Percentiles rank a stretch among this genome's conserved stretches.
These are phyloP conservation scores for Panellus pusillus DNA, from an alignment of 768 basidiomycete species.

Conservation along the genomic window DNA sequence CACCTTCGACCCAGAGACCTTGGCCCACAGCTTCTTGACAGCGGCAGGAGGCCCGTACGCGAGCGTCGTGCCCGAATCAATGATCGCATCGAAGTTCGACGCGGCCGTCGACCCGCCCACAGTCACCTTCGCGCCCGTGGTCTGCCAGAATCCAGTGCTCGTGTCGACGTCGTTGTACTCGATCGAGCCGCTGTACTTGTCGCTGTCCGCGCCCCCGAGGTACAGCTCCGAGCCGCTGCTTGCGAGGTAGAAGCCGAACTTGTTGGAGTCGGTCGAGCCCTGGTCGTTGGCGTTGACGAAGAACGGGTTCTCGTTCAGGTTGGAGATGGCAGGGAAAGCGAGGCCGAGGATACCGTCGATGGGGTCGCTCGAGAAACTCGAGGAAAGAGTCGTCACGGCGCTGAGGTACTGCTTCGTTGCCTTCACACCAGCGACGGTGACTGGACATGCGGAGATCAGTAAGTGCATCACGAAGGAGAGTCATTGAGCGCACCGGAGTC, in stretches of 20 bases:
- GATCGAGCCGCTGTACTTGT: slow-evolving; percentile 43
- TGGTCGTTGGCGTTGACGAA: slow-evolving; percentile 41
- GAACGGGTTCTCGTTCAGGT: slow-evolving; percentile 31
- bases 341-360: slow-evolving; percentile 30
- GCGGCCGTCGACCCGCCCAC: slow-evolving; percentile 7
- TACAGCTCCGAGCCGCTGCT: slow-evolving; percentile 44
- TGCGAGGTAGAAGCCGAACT: slow-evolving; percentile 47
- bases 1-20: slow-evolving; percentile 5
- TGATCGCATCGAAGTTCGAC: slow-evolving; percentile 21
- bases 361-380: slow-evolving; percentile 22
- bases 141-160: slow-evolving; percentile 27
- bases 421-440: slow-evolving; percentile 13
- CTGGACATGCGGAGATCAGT: not conserved
- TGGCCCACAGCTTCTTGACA: slow-evolving; percentile 24
- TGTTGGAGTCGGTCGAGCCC: slow-evolving; percentile 28
- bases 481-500: slow-evolving; percentile 25
- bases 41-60: slow-evolving; percentile 28
- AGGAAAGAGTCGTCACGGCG: slow-evolving; percentile 32
- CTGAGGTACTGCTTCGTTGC: slow-evolving; percentile 29
- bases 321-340: slow-evolving; percentile 35
- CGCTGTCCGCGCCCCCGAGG: slow-evolving; percentile 48
- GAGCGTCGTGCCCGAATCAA: slow-evolving; percentile 40
- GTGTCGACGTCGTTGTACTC: slow-evolving; percentile 30
- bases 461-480: too few relatives aligned
- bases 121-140: slow-evolving; percentile 16